A percentile compares a stretch with the other conserved stretches of the same genome.
Conservation (phyloP, 805 yeast species). For the Candida parachauliodes region DNA sequence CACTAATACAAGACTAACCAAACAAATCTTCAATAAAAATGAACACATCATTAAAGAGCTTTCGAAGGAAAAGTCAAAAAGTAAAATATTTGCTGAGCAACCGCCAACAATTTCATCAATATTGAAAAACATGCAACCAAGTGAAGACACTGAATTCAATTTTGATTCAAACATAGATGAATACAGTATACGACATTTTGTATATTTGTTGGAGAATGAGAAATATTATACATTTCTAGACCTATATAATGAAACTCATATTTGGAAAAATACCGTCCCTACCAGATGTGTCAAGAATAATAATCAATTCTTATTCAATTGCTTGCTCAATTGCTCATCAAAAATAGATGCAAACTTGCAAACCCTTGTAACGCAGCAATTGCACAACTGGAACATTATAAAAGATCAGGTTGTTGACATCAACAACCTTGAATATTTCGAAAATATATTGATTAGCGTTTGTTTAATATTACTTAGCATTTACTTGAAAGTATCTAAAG, state of each 20-base stretch:
- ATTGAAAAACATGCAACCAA: too few species aligned
- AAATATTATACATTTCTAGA: conserved; percentile 38
- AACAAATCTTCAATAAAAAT: too few species aligned
- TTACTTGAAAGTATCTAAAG: conserved; percentile 12
- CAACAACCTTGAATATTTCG: conserved; percentile 18
- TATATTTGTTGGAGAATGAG: conserved; percentile 25
- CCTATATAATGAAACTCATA: conserved; percentile 33
- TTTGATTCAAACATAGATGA: too few species aligned
- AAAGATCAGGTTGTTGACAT: conserved; percentile 9
- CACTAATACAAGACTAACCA: too few species aligned
- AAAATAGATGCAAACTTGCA: conserved; percentile 9
- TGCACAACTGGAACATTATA: conserved; percentile 19
- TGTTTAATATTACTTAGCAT: conserved; percentile 23
- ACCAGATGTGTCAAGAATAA: conserved; percentile 13
- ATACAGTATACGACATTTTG: too few species aligned
- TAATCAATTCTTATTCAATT: conserved; percentile 18
- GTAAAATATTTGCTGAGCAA: too few species aligned
- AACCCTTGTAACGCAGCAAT: conserved; percentile 19
- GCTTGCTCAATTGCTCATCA: conserved; percentile 29
- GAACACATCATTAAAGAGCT: too few species aligned
- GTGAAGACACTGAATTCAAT: too few species aligned
- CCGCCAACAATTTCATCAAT: too few species aligned
- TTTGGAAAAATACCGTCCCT: conserved; percentile 38
- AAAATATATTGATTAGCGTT: conserved; percentile 28
- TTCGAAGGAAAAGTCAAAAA: too few species aligned